Percentiles rank a stretch among this genome's conserved stretches.
These are phyloP conservation scores for Psidium friedrichsthalianum DNA, from an alignment of 345 rosid species.

Conservation along the genomic window DNA sequence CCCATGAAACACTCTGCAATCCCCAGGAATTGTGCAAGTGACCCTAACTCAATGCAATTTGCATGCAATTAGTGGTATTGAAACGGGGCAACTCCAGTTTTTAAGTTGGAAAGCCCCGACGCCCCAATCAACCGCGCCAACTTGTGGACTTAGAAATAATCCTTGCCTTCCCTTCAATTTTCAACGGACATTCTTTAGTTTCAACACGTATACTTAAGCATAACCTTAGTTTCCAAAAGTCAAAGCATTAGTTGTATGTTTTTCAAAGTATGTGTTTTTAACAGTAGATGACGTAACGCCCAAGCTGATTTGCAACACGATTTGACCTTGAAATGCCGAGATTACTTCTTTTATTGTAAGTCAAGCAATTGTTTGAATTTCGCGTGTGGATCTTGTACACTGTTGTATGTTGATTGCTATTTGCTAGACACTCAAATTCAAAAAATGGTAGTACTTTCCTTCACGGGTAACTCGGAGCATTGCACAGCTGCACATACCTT, in stretches of 20 bases:
- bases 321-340: not conserved
- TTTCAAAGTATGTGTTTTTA: not conserved
- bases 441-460: not conserved
- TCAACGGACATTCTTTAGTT: not conserved
- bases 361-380: not conserved
- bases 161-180: no score
- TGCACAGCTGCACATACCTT: not conserved
- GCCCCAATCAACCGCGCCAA: not conserved
- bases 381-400: not conserved
- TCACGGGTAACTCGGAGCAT: not conserved
- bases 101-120: not conserved
- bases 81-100: not conserved
- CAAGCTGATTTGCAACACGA: not conserved
- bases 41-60: not conserved
- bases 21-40: not conserved
- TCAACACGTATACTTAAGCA: not conserved
- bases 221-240: not conserved
- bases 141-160: no score
- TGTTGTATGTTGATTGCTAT: not conserved
- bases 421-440: not conserved
- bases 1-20: not conserved
- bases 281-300: not conserved
- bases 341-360: not conserved
- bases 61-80: not conserved
- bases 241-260: not conserved